Evolutionary conservation across 345 rosid genomes (phyloP).

Genomic region (Hirschfeldia incana): DNA sequence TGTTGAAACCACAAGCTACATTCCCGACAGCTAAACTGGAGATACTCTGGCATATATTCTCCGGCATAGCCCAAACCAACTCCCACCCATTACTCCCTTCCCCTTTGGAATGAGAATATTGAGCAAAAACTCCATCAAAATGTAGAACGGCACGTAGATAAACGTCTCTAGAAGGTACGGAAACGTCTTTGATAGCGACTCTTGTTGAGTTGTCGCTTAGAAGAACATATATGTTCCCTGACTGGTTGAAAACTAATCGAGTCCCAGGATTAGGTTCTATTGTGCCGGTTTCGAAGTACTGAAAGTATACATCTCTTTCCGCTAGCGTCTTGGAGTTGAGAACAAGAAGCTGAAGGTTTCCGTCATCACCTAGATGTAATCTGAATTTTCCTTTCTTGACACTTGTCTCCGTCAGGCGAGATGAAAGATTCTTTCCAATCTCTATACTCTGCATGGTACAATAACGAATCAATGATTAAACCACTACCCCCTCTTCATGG

Average conservation of each 20-base stretch:
- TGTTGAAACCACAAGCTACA: constrained; percentile 63
- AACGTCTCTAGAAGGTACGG: constrained; percentile 1
- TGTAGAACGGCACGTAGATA: constrained; percentile 55
- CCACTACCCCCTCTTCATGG: not conserved
- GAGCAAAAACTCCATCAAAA: constrained; percentile 60
- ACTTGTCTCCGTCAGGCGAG: constrained; percentile 9
- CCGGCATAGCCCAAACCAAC: constrained; percentile 43
- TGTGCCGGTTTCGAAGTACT: constrained; percentile 37
- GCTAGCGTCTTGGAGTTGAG: constrained; percentile 32
- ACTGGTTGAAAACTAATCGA: constrained; percentile 46
- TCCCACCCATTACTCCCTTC: constrained; percentile 28
- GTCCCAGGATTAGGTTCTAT: constrained; percentile 10
- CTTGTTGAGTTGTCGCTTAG: constrained; percentile 33
- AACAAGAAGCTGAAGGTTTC: constrained; percentile 11
- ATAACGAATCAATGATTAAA: not conserved
- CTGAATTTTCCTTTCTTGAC: constrained; percentile 19
- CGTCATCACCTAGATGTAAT: not conserved
- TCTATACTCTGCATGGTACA: constrained; percentile 12
- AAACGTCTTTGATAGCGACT: not conserved
- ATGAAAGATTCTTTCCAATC: constrained; percentile 1
- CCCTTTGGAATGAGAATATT: constrained; percentile 51
- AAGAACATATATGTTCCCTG: constrained; percentile 48
- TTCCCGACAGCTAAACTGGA: constrained; percentile 10
- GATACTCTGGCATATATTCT: constrained; percentile 46
- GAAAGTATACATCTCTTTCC: not conserved